Conservation (phyloP, 768 basidiomycete species). For the Mycena rebaudengoi region DNA sequence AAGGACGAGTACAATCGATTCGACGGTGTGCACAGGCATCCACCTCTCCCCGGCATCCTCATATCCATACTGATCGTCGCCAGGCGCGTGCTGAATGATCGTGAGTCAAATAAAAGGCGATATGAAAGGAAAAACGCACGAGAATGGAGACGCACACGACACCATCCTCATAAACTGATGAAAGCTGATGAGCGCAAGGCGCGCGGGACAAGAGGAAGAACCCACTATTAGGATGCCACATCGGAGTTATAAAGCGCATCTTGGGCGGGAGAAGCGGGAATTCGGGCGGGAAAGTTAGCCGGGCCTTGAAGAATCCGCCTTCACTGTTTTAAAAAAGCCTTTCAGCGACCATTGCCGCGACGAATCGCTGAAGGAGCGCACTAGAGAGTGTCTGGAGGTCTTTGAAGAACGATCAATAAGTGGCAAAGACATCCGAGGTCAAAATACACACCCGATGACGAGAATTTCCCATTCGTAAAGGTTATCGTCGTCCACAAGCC, state of each 20-base stretch:
- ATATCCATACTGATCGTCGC: slow-evolving; percentile 96
- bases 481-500: slow-evolving; percentile 94
- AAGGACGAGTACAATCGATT: slow-evolving; percentile 80
- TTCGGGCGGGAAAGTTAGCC: slow-evolving; percentile 88
- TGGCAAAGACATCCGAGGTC: neutral
- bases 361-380: slow-evolving; percentile 44
- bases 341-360: slow-evolving; percentile 17
- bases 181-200: slow-evolving; percentile 13
- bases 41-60: slow-evolving; percentile 97
- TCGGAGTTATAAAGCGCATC: slow-evolving; percentile 94
- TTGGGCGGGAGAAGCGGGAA: slow-evolving; percentile 93
- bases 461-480: slow-evolving; percentile 97
- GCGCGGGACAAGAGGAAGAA: slow-evolving; percentile 4
- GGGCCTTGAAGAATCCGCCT: slow-evolving; percentile 95
- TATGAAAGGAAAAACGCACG: slow-evolving; percentile 49
- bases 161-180: slow-evolving; percentile 89
- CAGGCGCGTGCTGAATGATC: slow-evolving; percentile 82
- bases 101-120: slow-evolving; percentile 14
- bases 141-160: slow-evolving; percentile 96
- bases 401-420: slow-evolving; percentile 42
- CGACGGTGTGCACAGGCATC: slow-evolving; percentile 97
- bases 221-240: slow-evolving; percentile 99
- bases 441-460: slow-evolving; percentile 81
- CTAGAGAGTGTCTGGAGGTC: slow-evolving; percentile 95
- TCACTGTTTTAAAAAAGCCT: slow-evolving; percentile 62